phyloP scores from a whole-genome alignment of 2,329 filamentous ascomycete genomes.

The Fusarium tupiense region DNA sequence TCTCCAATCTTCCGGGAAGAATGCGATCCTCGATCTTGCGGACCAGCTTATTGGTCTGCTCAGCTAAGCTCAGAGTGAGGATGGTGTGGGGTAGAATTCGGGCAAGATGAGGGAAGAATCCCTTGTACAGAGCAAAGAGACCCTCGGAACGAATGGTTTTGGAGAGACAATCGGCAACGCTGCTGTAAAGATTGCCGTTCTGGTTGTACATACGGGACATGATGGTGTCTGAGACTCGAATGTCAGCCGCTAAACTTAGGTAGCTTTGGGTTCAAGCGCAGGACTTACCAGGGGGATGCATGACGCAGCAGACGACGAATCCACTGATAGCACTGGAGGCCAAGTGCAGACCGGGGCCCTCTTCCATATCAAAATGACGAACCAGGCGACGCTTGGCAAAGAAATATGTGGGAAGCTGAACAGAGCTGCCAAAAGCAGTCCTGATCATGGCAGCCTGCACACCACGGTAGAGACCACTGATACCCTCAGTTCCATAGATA shows the following conservation, averaged over 20 bases:
- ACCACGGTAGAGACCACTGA: conserved; percentile 86
- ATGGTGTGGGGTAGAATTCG: conserved; percentile 96
- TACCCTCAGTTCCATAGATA: conserved; percentile 81
- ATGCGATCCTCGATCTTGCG: conserved; percentile 75
- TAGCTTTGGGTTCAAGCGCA: background rate
- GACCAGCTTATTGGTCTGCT: conserved; percentile 96
- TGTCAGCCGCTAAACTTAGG: background rate
- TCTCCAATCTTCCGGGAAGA: conserved; percentile 52
- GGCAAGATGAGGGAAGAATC: conserved; percentile 93
- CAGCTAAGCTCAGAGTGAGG: conserved; percentile 88
- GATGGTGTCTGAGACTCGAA: conserved; percentile 75
- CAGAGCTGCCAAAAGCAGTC: conserved; percentile 94
- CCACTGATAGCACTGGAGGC: conserved; percentile 89
- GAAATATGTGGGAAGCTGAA: conserved; percentile 97
- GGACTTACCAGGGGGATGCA: conserved; percentile 88
- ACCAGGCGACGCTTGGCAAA: conserved; percentile 90
- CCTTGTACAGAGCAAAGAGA: conserved; percentile 94
- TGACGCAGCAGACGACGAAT: conserved; percentile 96
- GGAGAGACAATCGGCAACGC: conserved; percentile 89
- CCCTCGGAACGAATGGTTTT: conserved; percentile 95
- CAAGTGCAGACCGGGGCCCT: conserved; percentile 88
- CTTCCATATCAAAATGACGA: conserved; percentile 86
- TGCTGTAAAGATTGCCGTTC: conserved; percentile 94
- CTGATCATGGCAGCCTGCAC: conserved; percentile 94
- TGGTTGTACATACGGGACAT: conserved; percentile 99